A percentile compares a stretch with the other conserved stretches of the same genome.
Conservation (phyloP, 106 monocot genomes). For the Gastrodia elata region DNA sequence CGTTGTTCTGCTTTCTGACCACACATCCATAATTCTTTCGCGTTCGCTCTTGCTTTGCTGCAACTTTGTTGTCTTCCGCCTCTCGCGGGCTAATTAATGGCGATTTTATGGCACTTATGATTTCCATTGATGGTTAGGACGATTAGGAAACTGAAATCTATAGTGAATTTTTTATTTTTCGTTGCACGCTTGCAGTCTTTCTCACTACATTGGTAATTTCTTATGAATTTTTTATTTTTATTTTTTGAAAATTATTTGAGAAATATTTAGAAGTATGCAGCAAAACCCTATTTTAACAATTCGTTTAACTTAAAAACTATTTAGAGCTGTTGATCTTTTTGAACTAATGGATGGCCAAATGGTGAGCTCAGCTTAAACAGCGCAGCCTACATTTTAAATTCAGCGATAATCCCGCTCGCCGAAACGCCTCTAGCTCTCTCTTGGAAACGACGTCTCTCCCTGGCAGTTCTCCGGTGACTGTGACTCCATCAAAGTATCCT, state of each 20-base stretch:
- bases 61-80: neutral
- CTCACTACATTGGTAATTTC: too few relatives aligned
- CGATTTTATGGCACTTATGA: neutral
- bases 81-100: neutral
- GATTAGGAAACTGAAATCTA: neutral
- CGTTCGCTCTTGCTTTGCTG: slow-evolving; percentile 1
- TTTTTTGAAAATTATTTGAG: too few relatives aligned
- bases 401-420: too few relatives aligned
- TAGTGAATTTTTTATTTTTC: neutral
- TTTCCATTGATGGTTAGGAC: neutral
- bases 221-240: too few relatives aligned
- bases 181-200: neutral
- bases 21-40: slow-evolving; percentile 35
- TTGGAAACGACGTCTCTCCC: neutral
- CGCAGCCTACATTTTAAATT: too few relatives aligned
- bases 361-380: too few relatives aligned
- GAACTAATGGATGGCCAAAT: too few relatives aligned
- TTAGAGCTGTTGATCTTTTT: too few relatives aligned
- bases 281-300: too few relatives aligned
- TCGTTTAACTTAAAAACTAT: too few relatives aligned
- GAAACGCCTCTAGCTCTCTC: too few relatives aligned
- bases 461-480: neutral
- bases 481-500: neutral
- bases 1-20: neutral
- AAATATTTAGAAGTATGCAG: too few relatives aligned